phyloP scores from a whole-genome alignment of 202 grass and related monocot species.

The Saccharum hybrid region DNA sequence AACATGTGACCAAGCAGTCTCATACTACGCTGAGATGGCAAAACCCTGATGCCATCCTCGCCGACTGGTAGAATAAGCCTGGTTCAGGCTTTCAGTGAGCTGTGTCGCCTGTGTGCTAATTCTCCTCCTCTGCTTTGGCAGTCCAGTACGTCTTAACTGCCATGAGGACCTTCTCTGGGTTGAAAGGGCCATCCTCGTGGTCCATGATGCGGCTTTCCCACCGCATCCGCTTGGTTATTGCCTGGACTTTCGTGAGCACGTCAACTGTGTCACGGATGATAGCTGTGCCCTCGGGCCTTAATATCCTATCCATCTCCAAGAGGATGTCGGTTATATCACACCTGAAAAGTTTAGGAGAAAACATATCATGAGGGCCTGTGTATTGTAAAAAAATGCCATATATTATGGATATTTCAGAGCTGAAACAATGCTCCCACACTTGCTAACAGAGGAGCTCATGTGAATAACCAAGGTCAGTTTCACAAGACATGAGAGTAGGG shows the following conservation, averaged over 20 bases:
- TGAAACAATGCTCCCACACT: neutral
- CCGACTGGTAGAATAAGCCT: constrained; percentile 10
- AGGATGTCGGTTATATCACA: constrained; percentile 85
- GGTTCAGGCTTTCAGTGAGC: constrained; percentile 19
- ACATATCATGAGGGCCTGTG: neutral
- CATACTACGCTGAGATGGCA: constrained; percentile 36
- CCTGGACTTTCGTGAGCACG: constrained; percentile 76
- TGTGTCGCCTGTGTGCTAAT: constrained; percentile 35
- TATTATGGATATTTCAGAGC: constrained; percentile 1
- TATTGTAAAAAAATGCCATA: neutral
- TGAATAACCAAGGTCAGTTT: neutral
- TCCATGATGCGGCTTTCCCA: constrained; percentile 89
- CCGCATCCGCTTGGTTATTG: constrained; percentile 70
- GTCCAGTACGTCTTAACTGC: constrained; percentile 89
- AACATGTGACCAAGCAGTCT: constrained; percentile 15
- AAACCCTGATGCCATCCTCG: constrained; percentile 32
- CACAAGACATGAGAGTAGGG: neutral
- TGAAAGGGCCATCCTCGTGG: constrained; percentile 84
- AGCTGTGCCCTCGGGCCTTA: constrained; percentile 83
- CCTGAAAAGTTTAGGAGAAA: constrained; percentile 47
- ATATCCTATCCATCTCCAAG: constrained; percentile 95
- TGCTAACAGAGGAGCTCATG: constrained; percentile 16
- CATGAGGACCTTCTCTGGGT: constrained; percentile 80
- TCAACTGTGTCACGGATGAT: constrained; percentile 82
- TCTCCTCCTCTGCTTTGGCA: constrained; percentile 38